phyloP scores from a whole-genome alignment of 2,329 filamentous ascomycete species.

The Chaetomiaceae sp. region DNA sequence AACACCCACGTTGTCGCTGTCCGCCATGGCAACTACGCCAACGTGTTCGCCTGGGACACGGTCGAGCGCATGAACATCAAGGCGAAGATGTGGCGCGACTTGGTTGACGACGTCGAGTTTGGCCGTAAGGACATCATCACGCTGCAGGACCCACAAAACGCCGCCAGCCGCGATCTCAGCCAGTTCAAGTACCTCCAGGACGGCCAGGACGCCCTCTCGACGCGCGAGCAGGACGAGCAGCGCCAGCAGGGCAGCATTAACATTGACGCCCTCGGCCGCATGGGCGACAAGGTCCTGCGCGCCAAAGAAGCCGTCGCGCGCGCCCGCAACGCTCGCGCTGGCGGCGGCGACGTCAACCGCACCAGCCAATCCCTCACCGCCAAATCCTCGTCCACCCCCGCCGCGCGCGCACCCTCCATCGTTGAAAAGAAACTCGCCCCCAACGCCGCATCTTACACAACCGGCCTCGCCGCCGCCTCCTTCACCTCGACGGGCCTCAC shows the following conservation, averaged over 20 bases:
- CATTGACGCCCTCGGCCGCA: slow-evolving; percentile 69
- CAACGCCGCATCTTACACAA: slow-evolving; percentile 88
- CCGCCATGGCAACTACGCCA: slow-evolving; percentile 73
- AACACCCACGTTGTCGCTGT: slow-evolving; percentile 96
- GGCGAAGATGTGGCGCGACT: slow-evolving; percentile 88
- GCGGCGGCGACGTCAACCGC: slow-evolving; percentile 54
- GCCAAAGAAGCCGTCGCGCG: slow-evolving; percentile 93
- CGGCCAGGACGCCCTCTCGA: slow-evolving; percentile 63
- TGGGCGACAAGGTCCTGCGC: slow-evolving; percentile 76
- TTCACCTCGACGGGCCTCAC: slow-evolving; percentile 95
- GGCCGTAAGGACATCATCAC: slow-evolving; percentile 89
- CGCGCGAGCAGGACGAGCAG: slow-evolving; percentile 65
- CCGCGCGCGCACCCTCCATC: slow-evolving; percentile 38
- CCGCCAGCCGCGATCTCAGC: slow-evolving; percentile 74
- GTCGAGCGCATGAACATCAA: slow-evolving; percentile 95
- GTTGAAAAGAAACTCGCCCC: slow-evolving; percentile 60
- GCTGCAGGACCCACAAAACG: slow-evolving; percentile 90
- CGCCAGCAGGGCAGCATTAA: slow-evolving; percentile 68
- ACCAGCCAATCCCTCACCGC: slow-evolving; percentile 37
- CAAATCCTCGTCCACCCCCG: slow-evolving; percentile 9
- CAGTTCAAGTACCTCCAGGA: slow-evolving; percentile 87
- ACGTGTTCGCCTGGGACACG: slow-evolving; percentile 95
- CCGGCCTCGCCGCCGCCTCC: slow-evolving; percentile 82
- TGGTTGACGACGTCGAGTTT: slow-evolving; percentile 84
- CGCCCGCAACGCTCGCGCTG: slow-evolving; percentile 68